Evolutionary conservation across 2,329 filamentous ascomycete genomes (phyloP).

Genomic region (Fusarium sp.): DNA sequence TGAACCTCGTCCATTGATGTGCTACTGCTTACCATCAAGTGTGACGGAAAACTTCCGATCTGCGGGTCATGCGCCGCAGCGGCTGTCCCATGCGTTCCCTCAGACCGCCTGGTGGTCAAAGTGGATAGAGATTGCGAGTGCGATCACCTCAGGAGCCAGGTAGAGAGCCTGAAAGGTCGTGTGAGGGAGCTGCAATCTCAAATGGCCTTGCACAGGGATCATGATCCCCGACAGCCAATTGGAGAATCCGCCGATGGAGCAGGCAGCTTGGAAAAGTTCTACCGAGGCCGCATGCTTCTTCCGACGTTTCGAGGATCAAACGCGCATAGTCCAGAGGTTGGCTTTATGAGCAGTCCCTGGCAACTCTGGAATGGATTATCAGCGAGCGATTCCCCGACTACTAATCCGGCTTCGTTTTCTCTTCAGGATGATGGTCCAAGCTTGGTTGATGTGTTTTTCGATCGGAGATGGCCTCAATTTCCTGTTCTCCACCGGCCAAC

Average conservation of each 20-base stretch:
- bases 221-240: conserved; percentile 4
- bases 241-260: conserved; percentile 1
- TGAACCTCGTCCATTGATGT: not conserved
- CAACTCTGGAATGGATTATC: conserved; percentile 38
- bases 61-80: conserved; percentile 34
- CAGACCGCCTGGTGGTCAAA: conserved; percentile 37
- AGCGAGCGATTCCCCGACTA: conserved; percentile 25
- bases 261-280: conserved; percentile 28
- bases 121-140: conserved; percentile 38
- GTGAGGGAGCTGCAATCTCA: conserved; percentile 30
- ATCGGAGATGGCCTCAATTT: conserved; percentile 39
- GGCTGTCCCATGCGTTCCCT: conserved; percentile 35
- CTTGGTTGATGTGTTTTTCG: conserved; percentile 35
- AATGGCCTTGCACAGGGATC: conserved; percentile 6
- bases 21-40: conserved; percentile 16
- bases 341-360: conserved; percentile 38
- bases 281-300: conserved; percentile 36
- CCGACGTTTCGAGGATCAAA: conserved; percentile 32
- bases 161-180: conserved; percentile 28
- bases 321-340: conserved; percentile 17
- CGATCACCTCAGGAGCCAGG: conserved; percentile 30
- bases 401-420: conserved; percentile 12
- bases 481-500: conserved; percentile 38
- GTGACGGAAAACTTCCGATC: conserved; percentile 36
- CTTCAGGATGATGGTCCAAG: conserved; percentile 30